Evolutionary conservation across 2,329 filamentous ascomycete genomes (phyloP).

Genomic region (Aspergillus sergii): DNA sequence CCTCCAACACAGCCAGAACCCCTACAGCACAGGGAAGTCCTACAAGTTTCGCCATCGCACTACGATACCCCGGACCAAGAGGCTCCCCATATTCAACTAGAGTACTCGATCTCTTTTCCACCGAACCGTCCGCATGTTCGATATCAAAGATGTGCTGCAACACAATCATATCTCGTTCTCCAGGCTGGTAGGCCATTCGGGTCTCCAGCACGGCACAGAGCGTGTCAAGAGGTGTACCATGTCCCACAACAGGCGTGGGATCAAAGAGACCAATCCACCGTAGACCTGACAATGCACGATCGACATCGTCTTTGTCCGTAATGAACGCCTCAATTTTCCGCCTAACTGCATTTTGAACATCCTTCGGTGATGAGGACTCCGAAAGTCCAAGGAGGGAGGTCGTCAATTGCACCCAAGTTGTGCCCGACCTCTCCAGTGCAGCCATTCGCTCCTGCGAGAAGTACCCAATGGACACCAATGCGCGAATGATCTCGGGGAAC

Average conservation of each 20-base stretch:
- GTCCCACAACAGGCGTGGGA: not conserved
- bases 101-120: not conserved
- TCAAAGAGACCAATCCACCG: no score
- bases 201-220: conserved; percentile 6
- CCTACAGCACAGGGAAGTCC: not conserved
- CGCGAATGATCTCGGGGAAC: conserved; percentile 3
- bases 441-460: not conserved
- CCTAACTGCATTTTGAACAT: no score
- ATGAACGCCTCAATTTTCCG: no score
- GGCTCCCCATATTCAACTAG: not conserved
- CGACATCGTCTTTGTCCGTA: no score
- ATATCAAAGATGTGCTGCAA: conserved; percentile 4
- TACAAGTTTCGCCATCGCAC: not conserved
- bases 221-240: conserved; percentile 3
- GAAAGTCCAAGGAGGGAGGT: no score
- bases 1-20: not conserved
- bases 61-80: not conserved
- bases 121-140: not conserved
- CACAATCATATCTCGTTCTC: conserved; percentile 9
- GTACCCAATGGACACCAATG: conserved; percentile 7
- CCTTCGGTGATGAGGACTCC: no score
- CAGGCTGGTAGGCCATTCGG: conserved; percentile 6
- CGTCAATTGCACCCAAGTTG: not conserved
- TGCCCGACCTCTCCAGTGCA: not conserved
- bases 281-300: no score